phyloP scores from a whole-genome alignment of 2,329 filamentous ascomycete species.

The Xylaria sp. region DNA sequence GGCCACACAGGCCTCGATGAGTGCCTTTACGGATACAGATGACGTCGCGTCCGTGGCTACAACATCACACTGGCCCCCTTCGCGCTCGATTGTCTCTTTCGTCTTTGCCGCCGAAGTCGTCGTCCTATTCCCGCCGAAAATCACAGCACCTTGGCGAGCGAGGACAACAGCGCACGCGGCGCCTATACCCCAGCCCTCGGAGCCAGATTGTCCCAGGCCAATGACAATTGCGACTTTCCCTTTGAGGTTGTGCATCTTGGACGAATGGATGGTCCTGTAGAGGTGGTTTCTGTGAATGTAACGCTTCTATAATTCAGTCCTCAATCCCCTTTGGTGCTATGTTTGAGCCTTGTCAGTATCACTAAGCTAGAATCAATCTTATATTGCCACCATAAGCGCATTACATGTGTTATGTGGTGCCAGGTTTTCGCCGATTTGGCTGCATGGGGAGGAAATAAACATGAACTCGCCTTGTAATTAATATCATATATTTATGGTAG shows the following conservation, averaged over 20 bases:
- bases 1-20: conserved; percentile 25
- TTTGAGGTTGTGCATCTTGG: conserved; percentile 25
- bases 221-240: conserved; percentile 29
- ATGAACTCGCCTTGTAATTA: neutral
- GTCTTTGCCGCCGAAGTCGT: conserved; percentile 14
- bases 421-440: no score
- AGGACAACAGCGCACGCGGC: conserved; percentile 28
- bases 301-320: neutral
- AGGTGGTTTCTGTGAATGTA: neutral
- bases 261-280: neutral
- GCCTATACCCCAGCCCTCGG: conserved; percentile 32
- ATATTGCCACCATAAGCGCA: neutral
- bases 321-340: no score
- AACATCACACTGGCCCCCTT: conserved; percentile 29
- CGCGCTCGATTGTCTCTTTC: conserved; percentile 22
- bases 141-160: conserved; percentile 29
- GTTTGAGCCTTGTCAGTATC: no score
- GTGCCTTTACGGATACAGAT: conserved; percentile 22
- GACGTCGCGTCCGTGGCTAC: conserved; percentile 30
- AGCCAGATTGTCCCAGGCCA: conserved; percentile 25
- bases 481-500: neutral
- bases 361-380: no score
- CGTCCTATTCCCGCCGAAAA: conserved; percentile 33
- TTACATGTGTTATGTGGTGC: neutral
- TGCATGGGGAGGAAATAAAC: neutral